A percentile compares a stretch with the other conserved stretches of the same genome.
phyloP scores from a whole-genome alignment of 192 early-diverging fungal species.

The Neocallimastix lanati region DNA sequence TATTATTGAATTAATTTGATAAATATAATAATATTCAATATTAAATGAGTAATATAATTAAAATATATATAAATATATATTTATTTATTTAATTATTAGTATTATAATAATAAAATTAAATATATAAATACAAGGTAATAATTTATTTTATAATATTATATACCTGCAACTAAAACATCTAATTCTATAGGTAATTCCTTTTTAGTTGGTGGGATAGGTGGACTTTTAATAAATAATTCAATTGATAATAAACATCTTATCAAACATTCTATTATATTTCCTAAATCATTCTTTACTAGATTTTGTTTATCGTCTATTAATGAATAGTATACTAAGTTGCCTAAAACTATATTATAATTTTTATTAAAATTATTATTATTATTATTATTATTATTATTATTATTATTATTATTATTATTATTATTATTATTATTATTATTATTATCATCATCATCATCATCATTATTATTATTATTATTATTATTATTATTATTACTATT shows the following conservation, averaged over 20 bases:
- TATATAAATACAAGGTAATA: neutral
- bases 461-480: no score
- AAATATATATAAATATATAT: neutral
- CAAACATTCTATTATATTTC: neutral
- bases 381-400: neutral
- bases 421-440: no score
- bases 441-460: no score
- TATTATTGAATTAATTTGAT: neutral
- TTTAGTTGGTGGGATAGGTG: neutral
- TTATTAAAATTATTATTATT: neutral
- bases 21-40: no score
- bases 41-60: no score
- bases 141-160: neutral
- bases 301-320: neutral
- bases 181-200: neutral
- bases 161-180: neutral
- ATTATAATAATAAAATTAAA: neutral
- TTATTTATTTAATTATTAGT: neutral
- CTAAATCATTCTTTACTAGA: neutral
- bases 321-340: neutral
- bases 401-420: no score
- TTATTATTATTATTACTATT: no score
- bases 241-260: neutral
- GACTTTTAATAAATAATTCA: neutral
- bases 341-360: neutral